Evolutionary conservation across 2,329 filamentous ascomycete species (phyloP), one percentile per base, ranked within the genome.

Genomic region (Cladosporium halotolerans): DNA sequence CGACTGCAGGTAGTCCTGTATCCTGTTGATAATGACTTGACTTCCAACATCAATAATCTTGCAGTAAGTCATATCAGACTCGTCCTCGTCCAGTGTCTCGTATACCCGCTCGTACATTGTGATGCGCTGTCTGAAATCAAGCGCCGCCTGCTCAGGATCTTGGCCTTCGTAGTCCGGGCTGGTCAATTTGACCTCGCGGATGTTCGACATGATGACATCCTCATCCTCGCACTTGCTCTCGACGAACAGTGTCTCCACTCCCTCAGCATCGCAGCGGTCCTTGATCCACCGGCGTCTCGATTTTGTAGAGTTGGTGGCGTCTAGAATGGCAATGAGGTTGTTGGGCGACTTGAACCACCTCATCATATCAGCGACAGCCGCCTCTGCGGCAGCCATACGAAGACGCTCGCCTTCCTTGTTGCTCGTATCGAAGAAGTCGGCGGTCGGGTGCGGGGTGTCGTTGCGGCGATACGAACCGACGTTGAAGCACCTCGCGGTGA

Each of bases 81-180:
- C 92, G 59, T 95, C 87, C 61, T 87, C 87, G 62, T 95, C 89
- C 64, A 99, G 89, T 1, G 89, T 92, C 73, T 95, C 83, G 72
- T 99, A 99, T 28, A 95, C 88, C 72, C 93, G 93, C 72, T 99
- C 93, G 72, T 99, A 99, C 72, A 96, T 96, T 65, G 86, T 84
- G 67, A 99, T 99, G 58, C 93, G 86, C 66, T 95, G 86, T 58
- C 89, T 85, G 74, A 99, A 99, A 70, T 99, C 93, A 54, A 84
- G 80, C 9, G 91, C 93, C 3, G 93, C 93, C 55, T 82, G 78
- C 69, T 99, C 93, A 1, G 93, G 93, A 67, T 99, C 93, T 70
- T 96, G 90, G 52, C 91, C 93, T 55, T 84, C 77, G 70, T 99
- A 99, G 72, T 99, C 93, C 1, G 93, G 93, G 53, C 89, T 95